phyloP scores from a whole-genome alignment of 176 grass and related monocot genomes.

The Avena atlantica region DNA sequence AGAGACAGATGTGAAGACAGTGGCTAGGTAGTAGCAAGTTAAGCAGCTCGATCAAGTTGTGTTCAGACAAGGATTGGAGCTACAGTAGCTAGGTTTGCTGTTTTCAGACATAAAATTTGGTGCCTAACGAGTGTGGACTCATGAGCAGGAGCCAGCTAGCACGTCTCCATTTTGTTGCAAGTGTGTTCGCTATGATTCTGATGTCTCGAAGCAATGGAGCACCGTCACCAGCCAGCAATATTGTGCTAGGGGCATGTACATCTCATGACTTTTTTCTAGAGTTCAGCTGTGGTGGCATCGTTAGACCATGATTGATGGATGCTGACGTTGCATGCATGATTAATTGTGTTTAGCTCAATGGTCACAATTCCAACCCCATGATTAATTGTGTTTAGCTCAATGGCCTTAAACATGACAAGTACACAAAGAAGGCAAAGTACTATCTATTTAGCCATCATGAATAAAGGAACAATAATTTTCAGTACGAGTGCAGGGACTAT shows the following conservation, averaged over 20 bases:
- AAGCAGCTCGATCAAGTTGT: neutral
- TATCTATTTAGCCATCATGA: no score
- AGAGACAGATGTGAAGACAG: constrained; percentile 21
- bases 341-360: constrained; percentile 20
- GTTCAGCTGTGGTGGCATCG: constrained; percentile 15
- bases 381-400: no score
- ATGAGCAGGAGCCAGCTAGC: neutral
- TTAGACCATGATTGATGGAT: constrained; percentile 34
- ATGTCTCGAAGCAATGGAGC: constrained; percentile 28
- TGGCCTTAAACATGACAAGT: no score
- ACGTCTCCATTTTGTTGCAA: constrained; percentile 35
- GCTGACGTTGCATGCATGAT: constrained; percentile 15
- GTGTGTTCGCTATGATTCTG: constrained; percentile 29
- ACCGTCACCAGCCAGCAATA: constrained; percentile 33
- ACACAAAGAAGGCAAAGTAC: no score
- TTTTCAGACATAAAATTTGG: constrained; percentile 33
- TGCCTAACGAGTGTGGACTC: constrained; percentile 14
- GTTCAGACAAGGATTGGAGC: neutral
- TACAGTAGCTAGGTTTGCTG: neutral
- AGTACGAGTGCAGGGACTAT: no score
- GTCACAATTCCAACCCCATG: constrained; percentile 7
- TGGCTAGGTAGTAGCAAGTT: neutral
- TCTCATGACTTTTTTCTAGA: neutral
- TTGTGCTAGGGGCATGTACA: constrained; percentile 30
- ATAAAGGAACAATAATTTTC: no score